Conservation (phyloP, 2,329 filamentous ascomycete species). For the Colletotrichum spinosum region DNA sequence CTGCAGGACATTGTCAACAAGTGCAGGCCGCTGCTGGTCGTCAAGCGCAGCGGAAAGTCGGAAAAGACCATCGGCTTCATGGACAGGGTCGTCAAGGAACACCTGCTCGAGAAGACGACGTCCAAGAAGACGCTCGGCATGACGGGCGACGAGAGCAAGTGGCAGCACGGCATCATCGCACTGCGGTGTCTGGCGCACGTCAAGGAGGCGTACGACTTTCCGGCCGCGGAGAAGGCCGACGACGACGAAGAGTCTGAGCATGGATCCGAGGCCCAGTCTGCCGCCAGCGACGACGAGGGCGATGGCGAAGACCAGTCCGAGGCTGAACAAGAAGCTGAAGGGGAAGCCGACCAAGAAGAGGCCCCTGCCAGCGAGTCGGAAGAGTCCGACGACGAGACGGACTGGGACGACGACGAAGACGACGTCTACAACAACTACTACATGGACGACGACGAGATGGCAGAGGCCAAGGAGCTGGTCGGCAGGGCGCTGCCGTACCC, state of each 20-base stretch:
- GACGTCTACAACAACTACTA: slow-evolving; percentile 39
- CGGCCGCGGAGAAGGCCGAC: slow-evolving; percentile 18
- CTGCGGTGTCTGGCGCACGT: slow-evolving; percentile 52
- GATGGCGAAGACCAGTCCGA: slow-evolving; percentile 26
- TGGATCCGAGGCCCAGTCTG: slow-evolving; percentile 1
- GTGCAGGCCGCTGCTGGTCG: slow-evolving; percentile 49
- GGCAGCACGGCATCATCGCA: slow-evolving; percentile 55
- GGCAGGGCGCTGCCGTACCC: slow-evolving; percentile 49
- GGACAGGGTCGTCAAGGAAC: slow-evolving; percentile 51
- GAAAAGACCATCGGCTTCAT: slow-evolving; percentile 42
- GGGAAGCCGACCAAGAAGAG: neutral
- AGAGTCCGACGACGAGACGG: slow-evolving; percentile 24
- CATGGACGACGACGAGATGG: slow-evolving; percentile 39
- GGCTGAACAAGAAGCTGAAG: neutral
- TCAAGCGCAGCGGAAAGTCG: slow-evolving; percentile 31
- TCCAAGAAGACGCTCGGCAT: slow-evolving; percentile 47
- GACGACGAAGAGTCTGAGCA: slow-evolving; percentile 3
- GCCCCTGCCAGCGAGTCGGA: slow-evolving; percentile 13
- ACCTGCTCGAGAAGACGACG: slow-evolving; percentile 50
- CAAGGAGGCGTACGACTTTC: slow-evolving; percentile 48
- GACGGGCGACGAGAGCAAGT: slow-evolving; percentile 51
- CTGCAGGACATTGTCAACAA: slow-evolving; percentile 49
- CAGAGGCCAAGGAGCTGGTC: slow-evolving; percentile 44
- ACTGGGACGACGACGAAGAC: slow-evolving; percentile 30
- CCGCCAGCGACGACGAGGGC: neutral